Conservation (phyloP, 345 rosid species). For the Hibiscus syriacus region DNA sequence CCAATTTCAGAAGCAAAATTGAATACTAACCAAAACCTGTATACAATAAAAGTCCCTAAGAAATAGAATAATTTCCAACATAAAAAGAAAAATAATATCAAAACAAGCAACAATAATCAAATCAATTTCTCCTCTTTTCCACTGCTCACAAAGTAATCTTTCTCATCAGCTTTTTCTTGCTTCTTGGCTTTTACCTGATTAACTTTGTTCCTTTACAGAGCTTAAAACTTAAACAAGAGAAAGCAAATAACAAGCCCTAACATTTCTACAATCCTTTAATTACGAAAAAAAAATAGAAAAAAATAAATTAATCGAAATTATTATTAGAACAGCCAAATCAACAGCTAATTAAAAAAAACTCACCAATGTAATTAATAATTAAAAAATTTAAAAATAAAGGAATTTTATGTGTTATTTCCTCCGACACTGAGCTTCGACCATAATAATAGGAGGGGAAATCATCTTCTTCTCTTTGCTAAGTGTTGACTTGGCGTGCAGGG, state of each 20-base stretch:
- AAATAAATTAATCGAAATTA: too few relatives aligned
- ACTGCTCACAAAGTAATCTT: background rate
- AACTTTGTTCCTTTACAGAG: background rate
- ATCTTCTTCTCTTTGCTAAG: too few relatives aligned
- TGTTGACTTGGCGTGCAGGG: too few relatives aligned
- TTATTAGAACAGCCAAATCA: too few relatives aligned
- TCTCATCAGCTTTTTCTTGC: background rate
- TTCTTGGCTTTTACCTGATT: background rate
- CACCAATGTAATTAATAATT: too few relatives aligned
- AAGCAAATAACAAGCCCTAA: background rate
- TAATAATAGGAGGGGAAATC: too few relatives aligned
- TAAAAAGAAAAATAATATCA: background rate
- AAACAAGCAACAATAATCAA: background rate
- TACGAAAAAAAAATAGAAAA: background rate
- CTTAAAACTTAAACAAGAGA: background rate
- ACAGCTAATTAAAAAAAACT: too few relatives aligned
- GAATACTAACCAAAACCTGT: background rate
- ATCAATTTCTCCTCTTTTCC: background rate
- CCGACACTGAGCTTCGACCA: too few relatives aligned
- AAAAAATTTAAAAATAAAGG: too few relatives aligned
- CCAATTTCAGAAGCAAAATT: background rate
- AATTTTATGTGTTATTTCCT: too few relatives aligned
- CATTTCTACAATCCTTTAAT: background rate
- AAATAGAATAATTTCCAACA: background rate
- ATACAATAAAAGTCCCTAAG: background rate